Evolutionary conservation across 1,284 basidiomycete species (phyloP), one percentile per base, ranked within the genome.

Genomic region (Polyporus tsugae): DNA sequence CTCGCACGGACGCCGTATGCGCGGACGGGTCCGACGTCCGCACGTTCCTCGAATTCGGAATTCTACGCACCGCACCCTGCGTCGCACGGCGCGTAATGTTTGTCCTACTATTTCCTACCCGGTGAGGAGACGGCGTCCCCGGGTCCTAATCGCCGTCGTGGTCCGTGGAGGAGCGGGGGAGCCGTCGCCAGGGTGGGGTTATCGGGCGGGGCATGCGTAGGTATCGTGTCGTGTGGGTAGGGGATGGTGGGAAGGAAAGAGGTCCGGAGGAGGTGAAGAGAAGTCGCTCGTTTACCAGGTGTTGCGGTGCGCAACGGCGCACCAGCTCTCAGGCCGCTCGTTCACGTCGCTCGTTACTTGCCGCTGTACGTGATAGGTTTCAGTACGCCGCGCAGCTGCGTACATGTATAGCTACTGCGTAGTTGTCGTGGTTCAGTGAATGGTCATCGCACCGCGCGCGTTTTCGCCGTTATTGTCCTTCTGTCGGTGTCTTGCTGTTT

Each of bases 201-300:
- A 7, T 46, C 44, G 52, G 10, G 25, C 25, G 52, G 22, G 52
- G 25, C 52, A 13, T 29, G 52, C 22, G 52, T 53, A 19, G 13
- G 52, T 57, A 10, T 57, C 25, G 55, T 35, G 55, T 57, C 55
- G 55, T 19, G 55, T 57, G 25, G 55, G 55, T n/a, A 57, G 55
- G 55, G 55, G 55, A 2, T 7, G 17, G 15, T 29, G 55, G 15
- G 33, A 33, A 36, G 33, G 33, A 11, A 17, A 7, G 52, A 33
- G 25, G 25, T 19, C 5, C 15, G n/a, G 11, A 15, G 13, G 15
- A n/a, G 25, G 25, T 29, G 25, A 57, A 29, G 53, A 57, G 49
- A 57, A 15, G 29, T 4, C 22, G 52, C 29, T 29, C 29, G 29
- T 29, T 29, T 29, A n/a, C n/a, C n/a, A 29, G 29, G 29, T 29